Evolutionary conservation across 1,284 basidiomycete species (phyloP).

Genomic region (Cryptococcus sp.): DNA sequence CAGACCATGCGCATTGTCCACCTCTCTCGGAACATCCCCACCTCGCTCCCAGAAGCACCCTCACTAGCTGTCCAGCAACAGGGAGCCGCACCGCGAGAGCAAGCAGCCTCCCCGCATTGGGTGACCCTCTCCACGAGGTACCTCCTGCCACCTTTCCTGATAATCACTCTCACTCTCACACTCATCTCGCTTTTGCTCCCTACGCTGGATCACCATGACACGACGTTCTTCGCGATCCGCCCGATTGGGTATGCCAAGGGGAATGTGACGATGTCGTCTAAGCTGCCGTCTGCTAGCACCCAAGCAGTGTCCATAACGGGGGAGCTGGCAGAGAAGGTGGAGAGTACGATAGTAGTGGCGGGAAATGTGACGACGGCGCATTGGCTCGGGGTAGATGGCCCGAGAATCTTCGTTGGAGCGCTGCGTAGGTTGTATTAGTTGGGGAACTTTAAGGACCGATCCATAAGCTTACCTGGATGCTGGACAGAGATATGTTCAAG

Average conservation of each 20-base stretch:
- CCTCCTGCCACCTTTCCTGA: slow-evolving; percentile 5
- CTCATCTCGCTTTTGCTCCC: slow-evolving; percentile 9
- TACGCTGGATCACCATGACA: not conserved
- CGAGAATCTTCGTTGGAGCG: slow-evolving; percentile 9
- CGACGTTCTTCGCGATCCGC: slow-evolving; percentile 5
- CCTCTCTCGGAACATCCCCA: too few relatives aligned
- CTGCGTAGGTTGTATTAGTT: slow-evolving; percentile 3
- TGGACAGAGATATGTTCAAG: slow-evolving; percentile 8
- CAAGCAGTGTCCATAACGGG: not conserved
- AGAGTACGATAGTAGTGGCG: not conserved
- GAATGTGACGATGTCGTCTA: not conserved
- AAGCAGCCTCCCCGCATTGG: not conserved
- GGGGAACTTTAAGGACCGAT: too few relatives aligned
- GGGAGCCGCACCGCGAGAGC: too few relatives aligned
- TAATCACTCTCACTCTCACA: not conserved
- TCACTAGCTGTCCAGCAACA: too few relatives aligned
- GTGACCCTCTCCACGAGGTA: not conserved
- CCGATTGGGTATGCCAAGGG: slow-evolving; percentile 1
- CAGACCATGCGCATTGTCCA: too few relatives aligned
- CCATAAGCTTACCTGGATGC: too few relatives aligned
- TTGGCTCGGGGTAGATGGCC: slow-evolving; percentile 8
- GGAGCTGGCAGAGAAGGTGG: not conserved
- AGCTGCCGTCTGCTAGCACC: not conserved
- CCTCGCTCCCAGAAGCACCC: too few relatives aligned
- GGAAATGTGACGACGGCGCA: slow-evolving; percentile 1